Evolutionary conservation across 2,329 filamentous ascomycete genomes (phyloP).

Genomic region (Amphichorda felina): DNA sequence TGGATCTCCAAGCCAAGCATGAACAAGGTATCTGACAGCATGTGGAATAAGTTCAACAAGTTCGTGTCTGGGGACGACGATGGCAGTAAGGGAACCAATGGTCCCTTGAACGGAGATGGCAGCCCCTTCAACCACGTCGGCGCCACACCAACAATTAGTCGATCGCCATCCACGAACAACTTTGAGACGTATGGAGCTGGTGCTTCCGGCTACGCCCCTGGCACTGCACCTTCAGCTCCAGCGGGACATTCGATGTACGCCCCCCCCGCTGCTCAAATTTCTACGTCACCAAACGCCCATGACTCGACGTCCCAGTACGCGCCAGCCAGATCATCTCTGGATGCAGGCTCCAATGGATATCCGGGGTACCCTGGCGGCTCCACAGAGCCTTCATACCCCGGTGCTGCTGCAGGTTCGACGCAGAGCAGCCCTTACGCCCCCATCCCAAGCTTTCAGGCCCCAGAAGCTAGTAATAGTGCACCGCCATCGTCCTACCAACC

Average conservation of each 20-base stretch:
- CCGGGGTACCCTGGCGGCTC: constrained; percentile 19
- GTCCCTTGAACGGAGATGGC: constrained; percentile 46
- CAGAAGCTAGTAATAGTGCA: neutral
- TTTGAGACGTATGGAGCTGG: constrained; percentile 63
- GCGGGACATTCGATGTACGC: constrained; percentile 26
- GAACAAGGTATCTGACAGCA: constrained; percentile 84
- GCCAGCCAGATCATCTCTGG: constrained; percentile 13
- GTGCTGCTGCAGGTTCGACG: constrained; percentile 4
- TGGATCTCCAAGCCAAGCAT: constrained; percentile 95
- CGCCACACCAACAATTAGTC: constrained; percentile 62
- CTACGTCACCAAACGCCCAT: constrained; percentile 13
- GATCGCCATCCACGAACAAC: constrained; percentile 56
- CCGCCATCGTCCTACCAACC: no score
- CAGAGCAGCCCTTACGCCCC: constrained; percentile 9
- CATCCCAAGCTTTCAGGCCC: neutral
- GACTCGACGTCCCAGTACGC: constrained; percentile 37
- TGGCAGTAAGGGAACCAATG: constrained; percentile 60
- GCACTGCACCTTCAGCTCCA: constrained; percentile 18
- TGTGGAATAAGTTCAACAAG: constrained; percentile 90
- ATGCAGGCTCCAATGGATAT: constrained; percentile 5
- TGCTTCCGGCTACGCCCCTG: constrained; percentile 14
- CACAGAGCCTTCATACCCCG: constrained; percentile 14
- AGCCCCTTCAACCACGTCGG: constrained; percentile 78
- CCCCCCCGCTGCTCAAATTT: constrained; percentile 9
- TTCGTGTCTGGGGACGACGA: constrained; percentile 89